Percentiles rank a stretch among this genome's conserved stretches.
Evolutionary conservation across 2,329 filamentous ascomycete genomes (phyloP).

Genomic region (Ophiocordyceps camponoti-floridani): DNA sequence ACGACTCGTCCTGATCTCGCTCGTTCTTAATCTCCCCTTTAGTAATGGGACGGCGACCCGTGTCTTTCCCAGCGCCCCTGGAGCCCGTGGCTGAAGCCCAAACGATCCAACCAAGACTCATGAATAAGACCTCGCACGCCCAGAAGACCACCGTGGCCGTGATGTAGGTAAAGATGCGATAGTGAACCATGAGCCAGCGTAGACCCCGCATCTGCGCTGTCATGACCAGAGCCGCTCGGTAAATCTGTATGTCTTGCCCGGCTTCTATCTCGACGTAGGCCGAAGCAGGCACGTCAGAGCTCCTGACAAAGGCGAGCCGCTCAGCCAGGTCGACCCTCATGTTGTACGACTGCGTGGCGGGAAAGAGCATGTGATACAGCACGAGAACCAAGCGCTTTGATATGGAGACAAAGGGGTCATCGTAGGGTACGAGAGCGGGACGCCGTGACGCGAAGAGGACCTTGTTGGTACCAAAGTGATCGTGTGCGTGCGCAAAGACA

Average conservation of each 20-base stretch:
- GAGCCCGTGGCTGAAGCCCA: conserved; percentile 20
- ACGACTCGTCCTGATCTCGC: conserved; percentile 12
- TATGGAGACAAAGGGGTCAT: conserved; percentile 48
- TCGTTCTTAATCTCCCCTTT: conserved; percentile 8
- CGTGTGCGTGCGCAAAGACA: conserved; percentile 12
- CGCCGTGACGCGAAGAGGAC: conserved; percentile 49
- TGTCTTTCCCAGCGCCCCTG: conserved; percentile 1
- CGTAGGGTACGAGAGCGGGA: conserved; percentile 64
- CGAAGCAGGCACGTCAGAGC: conserved; percentile 22
- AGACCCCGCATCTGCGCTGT: conserved; percentile 61
- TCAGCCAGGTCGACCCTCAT: conserved; percentile 60
- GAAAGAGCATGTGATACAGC: conserved; percentile 51
- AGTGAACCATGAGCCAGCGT: conserved; percentile 74
- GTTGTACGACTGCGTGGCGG: conserved; percentile 41
- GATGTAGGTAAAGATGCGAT: conserved; percentile 51
- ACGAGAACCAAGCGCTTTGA: conserved; percentile 44
- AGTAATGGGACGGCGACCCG: conserved; percentile 2
- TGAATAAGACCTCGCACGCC: conserved; percentile 51
- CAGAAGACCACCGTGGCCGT: conserved; percentile 59
- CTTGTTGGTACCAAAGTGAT: conserved; percentile 15
- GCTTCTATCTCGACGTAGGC: conserved; percentile 50
- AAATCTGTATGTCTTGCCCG: conserved; percentile 56
- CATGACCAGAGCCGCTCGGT: conserved; percentile 49
- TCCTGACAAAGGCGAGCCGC: conserved; percentile 39
- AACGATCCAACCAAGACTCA: conserved; percentile 45